Conservation (phyloP, 495 filamentous ascomycete species). For the Penicillium riverlandense region DNA sequence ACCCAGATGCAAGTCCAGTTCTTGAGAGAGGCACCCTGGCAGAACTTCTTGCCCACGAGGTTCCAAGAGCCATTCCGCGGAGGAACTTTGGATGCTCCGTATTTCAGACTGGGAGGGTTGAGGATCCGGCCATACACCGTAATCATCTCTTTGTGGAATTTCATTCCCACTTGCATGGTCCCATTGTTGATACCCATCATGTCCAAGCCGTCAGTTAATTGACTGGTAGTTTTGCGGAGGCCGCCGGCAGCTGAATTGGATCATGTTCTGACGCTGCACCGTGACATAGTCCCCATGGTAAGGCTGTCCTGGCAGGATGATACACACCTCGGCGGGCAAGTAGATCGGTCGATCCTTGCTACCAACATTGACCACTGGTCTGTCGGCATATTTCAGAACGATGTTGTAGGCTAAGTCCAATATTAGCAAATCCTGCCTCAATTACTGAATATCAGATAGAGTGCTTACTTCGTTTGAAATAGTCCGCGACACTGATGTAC, state of each 20-base stretch:
- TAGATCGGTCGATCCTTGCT: slow-evolving; percentile 45
- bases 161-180: neutral
- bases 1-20: slow-evolving; percentile 2
- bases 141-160: slow-evolving; percentile 5
- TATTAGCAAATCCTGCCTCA: neutral
- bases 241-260: slow-evolving; percentile 54
- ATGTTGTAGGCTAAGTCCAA: slow-evolving; percentile 7
- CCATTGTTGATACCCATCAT: slow-evolving; percentile 36
- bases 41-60: slow-evolving; percentile 5
- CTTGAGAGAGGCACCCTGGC: neutral
- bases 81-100: neutral
- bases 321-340: slow-evolving; percentile 54
- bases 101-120: slow-evolving; percentile 7
- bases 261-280: slow-evolving; percentile 52
- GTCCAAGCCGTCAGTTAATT: slow-evolving; percentile 43
- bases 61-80: slow-evolving; percentile 12
- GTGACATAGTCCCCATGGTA: slow-evolving; percentile 41
- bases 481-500: slow-evolving; percentile 9
- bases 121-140: slow-evolving; percentile 12
- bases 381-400: neutral
- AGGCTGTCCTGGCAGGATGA: slow-evolving; percentile 54
- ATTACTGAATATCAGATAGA: neutral
- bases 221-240: slow-evolving; percentile 56
- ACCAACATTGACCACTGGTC: slow-evolving; percentile 64
- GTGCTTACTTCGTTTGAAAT: slow-evolving; percentile 10